Evolutionary conservation across 345 rosid genomes (phyloP).

Genomic region (Sonneratia alba): DNA sequence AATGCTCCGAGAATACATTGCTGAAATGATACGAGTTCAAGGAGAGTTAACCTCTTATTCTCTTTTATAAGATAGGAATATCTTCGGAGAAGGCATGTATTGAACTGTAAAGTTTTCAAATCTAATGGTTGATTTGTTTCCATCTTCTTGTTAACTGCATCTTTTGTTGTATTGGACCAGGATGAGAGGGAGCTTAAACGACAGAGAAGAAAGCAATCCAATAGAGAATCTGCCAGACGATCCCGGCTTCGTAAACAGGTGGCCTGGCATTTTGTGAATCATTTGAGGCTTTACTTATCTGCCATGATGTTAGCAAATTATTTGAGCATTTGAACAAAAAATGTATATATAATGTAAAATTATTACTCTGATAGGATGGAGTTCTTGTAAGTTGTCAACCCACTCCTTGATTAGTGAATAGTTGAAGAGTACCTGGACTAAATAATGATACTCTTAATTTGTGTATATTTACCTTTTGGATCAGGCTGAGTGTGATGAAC

Average conservation of each 20-base stretch:
- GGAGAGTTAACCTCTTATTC: neutral
- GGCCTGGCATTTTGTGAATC: neutral
- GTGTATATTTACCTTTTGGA: constrained; percentile 14
- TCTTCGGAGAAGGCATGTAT: neutral
- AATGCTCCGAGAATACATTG: neutral
- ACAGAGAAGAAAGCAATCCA: constrained; percentile 94
- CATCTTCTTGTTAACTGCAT: neutral
- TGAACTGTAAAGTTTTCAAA: neutral
- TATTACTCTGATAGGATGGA: neutral
- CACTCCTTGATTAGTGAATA: neutral
- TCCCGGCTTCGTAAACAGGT: constrained; percentile 99
- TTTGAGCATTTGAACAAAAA: neutral
- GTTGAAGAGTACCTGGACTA: neutral
- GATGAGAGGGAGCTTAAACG: constrained; percentile 92
- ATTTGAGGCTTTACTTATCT: too few relatives aligned
- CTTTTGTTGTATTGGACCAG: constrained; percentile 23
- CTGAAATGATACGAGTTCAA: neutral
- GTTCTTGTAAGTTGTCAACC: neutral
- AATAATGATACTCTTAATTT: neutral
- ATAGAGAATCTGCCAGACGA: constrained; percentile 95
- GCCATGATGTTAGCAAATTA: neutral
- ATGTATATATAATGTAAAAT: neutral
- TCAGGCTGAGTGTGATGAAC: constrained; percentile 99
- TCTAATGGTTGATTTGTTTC: neutral
- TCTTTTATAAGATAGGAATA: neutral